A percentile compares a stretch with the other conserved stretches of the same genome.
Conservation (phyloP, 192 early-diverging fungal species). For the Rhizoclosmatium sp. region DNA sequence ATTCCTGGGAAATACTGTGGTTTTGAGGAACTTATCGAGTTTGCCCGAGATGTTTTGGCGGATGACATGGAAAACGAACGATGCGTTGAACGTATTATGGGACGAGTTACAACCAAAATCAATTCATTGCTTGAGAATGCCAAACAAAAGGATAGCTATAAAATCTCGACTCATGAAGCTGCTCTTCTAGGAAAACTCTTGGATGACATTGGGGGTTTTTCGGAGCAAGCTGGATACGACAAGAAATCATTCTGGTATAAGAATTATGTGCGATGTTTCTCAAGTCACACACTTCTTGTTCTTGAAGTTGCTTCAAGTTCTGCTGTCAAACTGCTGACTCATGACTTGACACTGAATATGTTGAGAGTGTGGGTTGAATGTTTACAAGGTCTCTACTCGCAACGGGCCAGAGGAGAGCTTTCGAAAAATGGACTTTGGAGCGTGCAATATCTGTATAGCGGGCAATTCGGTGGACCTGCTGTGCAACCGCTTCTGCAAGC, state of each 20-base stretch:
- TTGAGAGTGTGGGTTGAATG: background rate
- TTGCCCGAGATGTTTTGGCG: background rate
- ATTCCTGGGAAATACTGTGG: background rate
- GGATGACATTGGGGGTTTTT: background rate
- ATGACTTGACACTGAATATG: background rate
- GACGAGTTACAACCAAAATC: background rate
- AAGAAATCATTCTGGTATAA: background rate
- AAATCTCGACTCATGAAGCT: background rate
- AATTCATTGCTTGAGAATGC: background rate
- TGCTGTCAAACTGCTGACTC: background rate
- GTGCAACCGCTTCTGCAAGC: background rate
- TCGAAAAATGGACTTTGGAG: background rate
- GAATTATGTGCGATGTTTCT: background rate
- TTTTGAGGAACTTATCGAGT: background rate
- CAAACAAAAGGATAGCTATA: too few relatives aligned
- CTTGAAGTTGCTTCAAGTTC: background rate
- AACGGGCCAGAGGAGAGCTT: background rate
- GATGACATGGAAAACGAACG: background rate
- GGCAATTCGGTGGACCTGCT: background rate
- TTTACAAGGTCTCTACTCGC: background rate
- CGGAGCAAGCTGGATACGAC: background rate
- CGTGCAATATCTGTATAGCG: too few relatives aligned
- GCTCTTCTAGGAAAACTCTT: background rate
- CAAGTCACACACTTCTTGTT: background rate
- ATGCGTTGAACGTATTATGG: background rate